These are phyloP conservation scores for Pythium rishiriense DNA, from an alignment of 352 stramenopile species.

Conservation along the genomic window DNA sequence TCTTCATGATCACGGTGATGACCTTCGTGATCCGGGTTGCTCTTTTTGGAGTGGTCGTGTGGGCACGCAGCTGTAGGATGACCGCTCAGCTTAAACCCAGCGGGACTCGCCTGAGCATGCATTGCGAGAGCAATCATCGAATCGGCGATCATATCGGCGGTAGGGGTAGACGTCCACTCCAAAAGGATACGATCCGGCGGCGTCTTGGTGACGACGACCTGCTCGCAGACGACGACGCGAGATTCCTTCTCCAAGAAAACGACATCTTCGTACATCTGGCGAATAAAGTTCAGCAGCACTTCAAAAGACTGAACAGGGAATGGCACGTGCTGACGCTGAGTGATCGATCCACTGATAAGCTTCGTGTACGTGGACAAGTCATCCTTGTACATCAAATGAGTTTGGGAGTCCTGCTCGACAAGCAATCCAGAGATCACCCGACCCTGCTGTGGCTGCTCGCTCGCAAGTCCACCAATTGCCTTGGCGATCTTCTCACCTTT, in stretches of 20 bases:
- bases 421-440: constrained; percentile 80
- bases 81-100: constrained; percentile 78
- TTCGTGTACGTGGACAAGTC: constrained; percentile 87
- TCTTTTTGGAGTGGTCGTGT: constrained; percentile 77
- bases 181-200: constrained; percentile 49
- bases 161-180: constrained; percentile 91
- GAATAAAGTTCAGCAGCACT: constrained; percentile 75
- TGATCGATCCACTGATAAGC: constrained; percentile 76
- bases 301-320: constrained; percentile 82
- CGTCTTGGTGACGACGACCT: constrained; percentile 64
- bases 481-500: constrained; percentile 89
- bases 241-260: constrained; percentile 53
- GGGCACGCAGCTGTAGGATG: constrained; percentile 75
- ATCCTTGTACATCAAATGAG: constrained; percentile 82
- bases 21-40: constrained; percentile 6
- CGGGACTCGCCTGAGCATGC: constrained; percentile 87
- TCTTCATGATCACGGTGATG: constrained; percentile 1
- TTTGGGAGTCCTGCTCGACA: constrained; percentile 86
- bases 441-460: constrained; percentile 74
- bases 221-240: constrained; percentile 68
- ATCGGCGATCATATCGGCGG: constrained; percentile 95
- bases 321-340: constrained; percentile 83
- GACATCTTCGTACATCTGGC: constrained; percentile 84
- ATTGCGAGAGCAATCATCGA: constrained; percentile 95
- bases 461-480: constrained; percentile 74